Evolutionary conservation across 2,329 filamentous ascomycete genomes (phyloP), one percentile per base, ranked within the genome.

Genomic region (Hymenoscyphus repandus): DNA sequence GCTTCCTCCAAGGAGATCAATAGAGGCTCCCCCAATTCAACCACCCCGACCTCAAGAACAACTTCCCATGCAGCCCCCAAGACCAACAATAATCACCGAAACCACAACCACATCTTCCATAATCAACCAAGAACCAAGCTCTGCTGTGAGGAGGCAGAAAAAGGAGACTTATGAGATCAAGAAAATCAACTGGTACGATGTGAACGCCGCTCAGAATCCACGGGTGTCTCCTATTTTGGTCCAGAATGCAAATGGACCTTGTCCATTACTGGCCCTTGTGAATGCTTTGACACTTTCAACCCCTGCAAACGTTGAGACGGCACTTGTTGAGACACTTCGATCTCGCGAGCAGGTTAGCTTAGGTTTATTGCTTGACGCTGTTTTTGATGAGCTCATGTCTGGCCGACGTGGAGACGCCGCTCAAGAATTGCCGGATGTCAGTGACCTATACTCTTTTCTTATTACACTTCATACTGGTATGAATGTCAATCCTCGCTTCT

Each of bases 401-500:
- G 82, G 82, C 7, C 72, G 86, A 47, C 75, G 86, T 46, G 83
- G 80, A 0, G 79, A 80, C 43, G 69, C 72, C 2, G 77, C 77
- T 1, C 73, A 75, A 50, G 74, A 82, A 13, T 70, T 97, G 20
- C 92, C 92, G 0, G 93, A 97, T 65, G 86, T 97, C 9, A 80
- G 85, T 33, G 91, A 96, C 52, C 75, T 99, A 1, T 95, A 96
- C 66, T 77, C 79, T 6, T 99, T 99, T 64, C 74, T 99, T 2
- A 81, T 93, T 50, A 88, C 89, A 40, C 73, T 99, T 2, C 90
- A 96, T 61, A 97, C 91, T 0, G 93, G 93, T 34, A 96, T 99
- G 88, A 99, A 97, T 62, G 92, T 97, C 51, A 99, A 99, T 58
- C 93, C 93, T 2, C 82, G 87, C 17, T 93, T 96, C 57, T 77